Base-by-base conservation (phyloP, 495 filamentous ascomycete species). In the Stereocaulon alpinum region DNA sequence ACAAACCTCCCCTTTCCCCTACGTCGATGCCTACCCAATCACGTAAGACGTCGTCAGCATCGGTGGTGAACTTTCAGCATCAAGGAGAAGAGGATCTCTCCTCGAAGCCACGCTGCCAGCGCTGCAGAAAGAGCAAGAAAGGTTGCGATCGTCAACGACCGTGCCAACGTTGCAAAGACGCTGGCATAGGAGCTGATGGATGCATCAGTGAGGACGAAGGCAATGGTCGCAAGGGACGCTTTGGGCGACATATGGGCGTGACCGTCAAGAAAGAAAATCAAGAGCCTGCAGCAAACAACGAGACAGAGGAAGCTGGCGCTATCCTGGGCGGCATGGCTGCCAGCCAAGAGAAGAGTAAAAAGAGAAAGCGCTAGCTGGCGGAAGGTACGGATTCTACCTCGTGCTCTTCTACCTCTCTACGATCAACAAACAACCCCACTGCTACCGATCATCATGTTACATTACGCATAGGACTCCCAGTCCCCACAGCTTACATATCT, bases 101-200 rank as follows among this genome's bases (percentile, higher is more conserved):
- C 1, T 89, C 86, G 41, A 96, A 96, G 73, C 93, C 93, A 32
- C 91, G 93, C 63, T 98, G 93, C 78, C 93, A 97, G 69, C 88
- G 93, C 48, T 98, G 93, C 77, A 86, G 93, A 61, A 97, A 97
- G 81, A 96, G 91, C 71, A 98, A 98, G 80, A 98, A 98, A 73
- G 93, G 93, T 6, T 98, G 93, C 69, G 94, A 98, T 76, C 85
- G 93, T 56, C 91, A 96, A 67, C 84, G 93, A 43, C 93, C 93
- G 12, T 98, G 93, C 67, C 87, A 88, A 41, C 82, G 93, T 61
- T 98, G 93, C 82, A 88, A 89, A 69, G 93, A 98, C 74, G 93
- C 94, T 29, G 93, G 93, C 15, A 86, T 98, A 66, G 85, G 87
- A 51, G 81, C 89, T 55, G 91, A 97, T 43, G 86, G 88, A 51